Base-by-base conservation (phyloP, 306 rosid species). In the Ormosia semicastrata region DNA sequence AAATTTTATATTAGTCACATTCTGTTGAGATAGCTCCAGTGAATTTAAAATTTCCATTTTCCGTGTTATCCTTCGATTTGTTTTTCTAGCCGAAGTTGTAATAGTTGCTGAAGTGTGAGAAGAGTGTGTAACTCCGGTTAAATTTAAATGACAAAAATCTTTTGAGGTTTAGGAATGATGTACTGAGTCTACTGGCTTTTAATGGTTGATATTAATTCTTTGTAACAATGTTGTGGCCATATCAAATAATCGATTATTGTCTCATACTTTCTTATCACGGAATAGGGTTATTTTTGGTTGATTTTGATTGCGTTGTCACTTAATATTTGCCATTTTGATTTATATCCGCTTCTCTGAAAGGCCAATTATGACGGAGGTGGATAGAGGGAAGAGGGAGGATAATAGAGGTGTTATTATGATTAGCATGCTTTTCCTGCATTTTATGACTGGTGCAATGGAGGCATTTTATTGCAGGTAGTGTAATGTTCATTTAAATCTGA, bases 11-110 rank as follows among this genome's bases (percentile, higher is more conserved):
- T 41, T 56, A 46, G 82, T 75, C 81, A 49, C 43, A 32, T 64
- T 79, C 52, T 71, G 37, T 64, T 81, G 65, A 73, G 63, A 75
- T 66, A 29, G 69, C 47, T 50, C 54, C 17, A 24, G 10, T 69
- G 79, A 75, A 68, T 54, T 41, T 32, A 2, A n/a, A 84, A 32
- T 79, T 71, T 41, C 69, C 47, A 2, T 58, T 5, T 58, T 5
- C 34, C 9, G 4, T 62, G 37, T 68, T 76, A 39, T 59, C 54
- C 29, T 57, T 72, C 4, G 67, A 54, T 58, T 66, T 58, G 58
- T 58, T 77, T 58, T 44, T 66, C 73, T 41, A 59, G 52, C 18
- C 46, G 9, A 40, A 44, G 74, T 68, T 68, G 9, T 1, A 43
- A 9, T 59, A 40, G 81, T 59, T 52, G 30, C 56, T 33, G 3